Conservation (phyloP, 345 rosid genomes). For the Populus nigra region DNA sequence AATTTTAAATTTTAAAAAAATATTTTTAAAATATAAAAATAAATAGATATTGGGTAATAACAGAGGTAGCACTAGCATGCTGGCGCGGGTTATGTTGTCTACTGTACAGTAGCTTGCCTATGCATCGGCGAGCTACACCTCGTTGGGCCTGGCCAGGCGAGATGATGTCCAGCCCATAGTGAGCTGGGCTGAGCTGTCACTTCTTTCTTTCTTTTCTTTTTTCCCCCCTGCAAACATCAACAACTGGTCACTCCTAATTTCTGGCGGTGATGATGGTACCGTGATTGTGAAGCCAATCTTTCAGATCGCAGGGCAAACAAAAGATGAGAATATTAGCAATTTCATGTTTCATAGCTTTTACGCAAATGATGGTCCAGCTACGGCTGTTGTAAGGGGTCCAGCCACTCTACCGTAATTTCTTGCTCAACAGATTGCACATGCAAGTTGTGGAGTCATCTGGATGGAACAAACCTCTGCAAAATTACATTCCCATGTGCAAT, state of each 20-base stretch:
- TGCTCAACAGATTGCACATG: constrained; percentile 42
- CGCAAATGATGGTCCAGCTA: constrained; percentile 44
- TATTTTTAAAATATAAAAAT: too few species aligned
- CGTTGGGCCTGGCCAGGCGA: too few species aligned
- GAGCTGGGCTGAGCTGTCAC: too few species aligned
- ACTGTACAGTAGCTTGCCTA: too few species aligned
- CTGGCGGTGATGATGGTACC: constrained; percentile 46
- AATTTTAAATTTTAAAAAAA: too few species aligned
- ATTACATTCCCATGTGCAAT: constrained; percentile 38
- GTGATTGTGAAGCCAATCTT: constrained; percentile 33
- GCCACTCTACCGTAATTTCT: constrained; percentile 22
- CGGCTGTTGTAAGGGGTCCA: constrained; percentile 21
- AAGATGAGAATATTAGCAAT: not conserved
- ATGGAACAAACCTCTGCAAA: constrained; percentile 23
- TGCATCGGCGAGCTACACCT: too few species aligned
- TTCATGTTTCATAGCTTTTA: constrained; percentile 20
- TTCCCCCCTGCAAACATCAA: not conserved
- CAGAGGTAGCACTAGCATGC: too few species aligned
- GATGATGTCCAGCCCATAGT: too few species aligned
- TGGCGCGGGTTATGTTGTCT: too few species aligned
- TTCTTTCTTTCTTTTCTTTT: too few species aligned
- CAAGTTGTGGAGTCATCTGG: constrained; percentile 35
- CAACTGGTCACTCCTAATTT: constrained; percentile 43
- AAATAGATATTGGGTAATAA: too few species aligned
- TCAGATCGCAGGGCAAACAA: constrained; percentile 23